Percentiles rank a stretch among this genome's conserved stretches.
Evolutionary conservation across 371 early-diverging fungal species (phyloP).

Genomic region (Mucor racemosus): DNA sequence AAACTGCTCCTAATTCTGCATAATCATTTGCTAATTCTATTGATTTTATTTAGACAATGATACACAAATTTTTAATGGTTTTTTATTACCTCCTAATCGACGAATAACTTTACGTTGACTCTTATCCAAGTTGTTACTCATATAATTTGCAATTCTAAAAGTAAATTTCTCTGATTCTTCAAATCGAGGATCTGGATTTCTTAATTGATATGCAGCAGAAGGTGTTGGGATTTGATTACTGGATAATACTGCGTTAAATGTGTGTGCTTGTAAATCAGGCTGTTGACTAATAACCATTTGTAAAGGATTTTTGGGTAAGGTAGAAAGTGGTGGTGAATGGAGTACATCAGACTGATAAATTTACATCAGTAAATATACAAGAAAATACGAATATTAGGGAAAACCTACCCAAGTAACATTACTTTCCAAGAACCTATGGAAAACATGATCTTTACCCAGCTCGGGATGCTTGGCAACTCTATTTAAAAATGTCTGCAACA

Average conservation of each 20-base stretch:
- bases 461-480: slow-evolving; percentile 88
- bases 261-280: slow-evolving; percentile 27
- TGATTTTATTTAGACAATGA: background rate
- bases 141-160: slow-evolving; percentile 72
- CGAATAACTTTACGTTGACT: slow-evolving; percentile 72
- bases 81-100: slow-evolving; percentile 63
- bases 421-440: slow-evolving; percentile 87
- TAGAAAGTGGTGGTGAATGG: slow-evolving; percentile 53
- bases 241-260: slow-evolving; percentile 28
- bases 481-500: slow-evolving; percentile 93
- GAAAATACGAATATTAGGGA: background rate
- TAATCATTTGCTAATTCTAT: slow-evolving; percentile 71
- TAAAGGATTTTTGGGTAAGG: slow-evolving; percentile 65
- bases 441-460: slow-evolving; percentile 83
- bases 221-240: slow-evolving; percentile 62
- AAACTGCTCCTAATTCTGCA: slow-evolving; percentile 89
- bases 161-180: slow-evolving; percentile 82
- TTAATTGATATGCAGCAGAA: slow-evolving; percentile 60
- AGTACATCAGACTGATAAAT: slow-evolving; percentile 68
- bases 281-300: slow-evolving; percentile 46
- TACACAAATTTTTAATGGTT: no score
- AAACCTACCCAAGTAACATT: slow-evolving; percentile 65
- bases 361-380: background rate
- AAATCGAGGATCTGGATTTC: slow-evolving; percentile 76
- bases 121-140: slow-evolving; percentile 72